Evolutionary conservation across 805 yeast genomes (phyloP).

Genomic region (Ascoidea rubescens): DNA sequence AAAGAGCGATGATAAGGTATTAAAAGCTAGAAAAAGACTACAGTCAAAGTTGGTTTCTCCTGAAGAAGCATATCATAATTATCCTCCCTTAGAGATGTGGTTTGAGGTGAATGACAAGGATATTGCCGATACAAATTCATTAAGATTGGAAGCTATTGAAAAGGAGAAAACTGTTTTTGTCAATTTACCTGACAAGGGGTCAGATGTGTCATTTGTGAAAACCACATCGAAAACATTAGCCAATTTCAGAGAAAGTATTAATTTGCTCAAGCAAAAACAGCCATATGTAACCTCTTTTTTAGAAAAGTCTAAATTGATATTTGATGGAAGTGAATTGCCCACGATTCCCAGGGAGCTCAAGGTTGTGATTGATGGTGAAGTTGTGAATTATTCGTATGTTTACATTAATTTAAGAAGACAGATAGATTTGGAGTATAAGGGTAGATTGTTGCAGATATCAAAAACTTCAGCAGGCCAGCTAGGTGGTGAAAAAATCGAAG

Average conservation of each 20-base stretch:
- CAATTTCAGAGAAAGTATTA: slow-evolving; percentile 7
- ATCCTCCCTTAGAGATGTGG: slow-evolving; percentile 42
- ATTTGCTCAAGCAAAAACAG: slow-evolving; percentile 10
- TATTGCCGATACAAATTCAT: slow-evolving; percentile 22
- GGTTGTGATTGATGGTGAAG: slow-evolving; percentile 21
- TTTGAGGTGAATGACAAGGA: slow-evolving; percentile 22
- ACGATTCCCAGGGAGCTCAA: slow-evolving; percentile 22
- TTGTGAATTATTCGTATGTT: slow-evolving; percentile 27
- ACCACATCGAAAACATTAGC: slow-evolving; percentile 22
- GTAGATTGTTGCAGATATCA: slow-evolving; percentile 24
- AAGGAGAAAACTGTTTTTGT: slow-evolving; percentile 26
- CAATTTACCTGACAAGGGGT: slow-evolving; percentile 23
- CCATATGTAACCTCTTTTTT: slow-evolving; percentile 26
- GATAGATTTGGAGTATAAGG: slow-evolving; percentile 22
- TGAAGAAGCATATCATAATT: slow-evolving; percentile 15
- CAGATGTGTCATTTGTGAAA: slow-evolving; percentile 31
- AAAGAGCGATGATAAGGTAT: slow-evolving; percentile 4
- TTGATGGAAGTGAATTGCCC: slow-evolving; percentile 21
- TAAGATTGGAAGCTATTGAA: slow-evolving; percentile 29
- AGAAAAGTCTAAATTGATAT: slow-evolving; percentile 20
- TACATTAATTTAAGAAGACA: slow-evolving; percentile 25
- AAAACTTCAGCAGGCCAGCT: slow-evolving; percentile 36
- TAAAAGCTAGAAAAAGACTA: too few species aligned
- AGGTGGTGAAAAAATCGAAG: slow-evolving; percentile 35
- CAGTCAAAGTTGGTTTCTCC: not conserved